phyloP scores from a whole-genome alignment of 1,284 basidiomycete genomes.

The Moesziomyces sp. region DNA sequence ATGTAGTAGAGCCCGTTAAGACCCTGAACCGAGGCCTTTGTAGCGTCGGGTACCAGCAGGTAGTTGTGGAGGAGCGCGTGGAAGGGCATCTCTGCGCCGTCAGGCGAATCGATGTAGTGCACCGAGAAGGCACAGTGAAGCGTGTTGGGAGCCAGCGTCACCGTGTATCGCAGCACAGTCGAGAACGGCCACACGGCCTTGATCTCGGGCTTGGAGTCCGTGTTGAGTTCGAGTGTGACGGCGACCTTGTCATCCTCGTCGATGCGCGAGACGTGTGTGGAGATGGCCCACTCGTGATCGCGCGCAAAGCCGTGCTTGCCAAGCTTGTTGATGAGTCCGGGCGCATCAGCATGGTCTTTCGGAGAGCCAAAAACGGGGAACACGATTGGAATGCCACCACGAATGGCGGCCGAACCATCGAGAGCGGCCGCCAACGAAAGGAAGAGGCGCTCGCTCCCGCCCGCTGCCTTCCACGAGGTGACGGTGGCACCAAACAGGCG shows the following conservation, averaged over 20 bases:
- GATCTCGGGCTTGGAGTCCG: slow-evolving; percentile 37
- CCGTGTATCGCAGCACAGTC: slow-evolving; percentile 41
- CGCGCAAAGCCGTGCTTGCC: slow-evolving; percentile 59
- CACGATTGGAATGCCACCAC: slow-evolving; percentile 61
- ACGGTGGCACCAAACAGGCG: slow-evolving; percentile 60
- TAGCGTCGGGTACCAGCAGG: slow-evolving; percentile 59
- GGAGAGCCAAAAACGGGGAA: slow-evolving; percentile 61
- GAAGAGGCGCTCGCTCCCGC: slow-evolving; percentile 54
- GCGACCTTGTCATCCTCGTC: slow-evolving; percentile 36
- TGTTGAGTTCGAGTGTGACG: slow-evolving; percentile 47
- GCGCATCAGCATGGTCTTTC: slow-evolving; percentile 45
- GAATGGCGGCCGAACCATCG: slow-evolving; percentile 51
- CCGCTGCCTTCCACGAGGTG: slow-evolving; percentile 56
- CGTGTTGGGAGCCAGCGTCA: slow-evolving; percentile 40
- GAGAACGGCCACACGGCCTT: slow-evolving; percentile 37
- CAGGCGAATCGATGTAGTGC: slow-evolving; percentile 35
- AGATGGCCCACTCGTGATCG: slow-evolving; percentile 47
- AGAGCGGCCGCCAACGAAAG: slow-evolving; percentile 51
- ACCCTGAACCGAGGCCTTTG: slow-evolving; percentile 43
- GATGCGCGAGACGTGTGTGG: slow-evolving; percentile 12
- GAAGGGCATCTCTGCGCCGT: slow-evolving; percentile 61
- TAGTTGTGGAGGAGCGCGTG: slow-evolving; percentile 69
- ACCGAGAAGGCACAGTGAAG: slow-evolving; percentile 63
- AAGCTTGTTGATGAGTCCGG: slow-evolving; percentile 36
- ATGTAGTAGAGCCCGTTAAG: slow-evolving; percentile 46